Evolutionary conservation across 129 eudicot genomes (phyloP), one percentile per base, ranked within the genome.

Genomic region (Flaveria bidentis): DNA sequence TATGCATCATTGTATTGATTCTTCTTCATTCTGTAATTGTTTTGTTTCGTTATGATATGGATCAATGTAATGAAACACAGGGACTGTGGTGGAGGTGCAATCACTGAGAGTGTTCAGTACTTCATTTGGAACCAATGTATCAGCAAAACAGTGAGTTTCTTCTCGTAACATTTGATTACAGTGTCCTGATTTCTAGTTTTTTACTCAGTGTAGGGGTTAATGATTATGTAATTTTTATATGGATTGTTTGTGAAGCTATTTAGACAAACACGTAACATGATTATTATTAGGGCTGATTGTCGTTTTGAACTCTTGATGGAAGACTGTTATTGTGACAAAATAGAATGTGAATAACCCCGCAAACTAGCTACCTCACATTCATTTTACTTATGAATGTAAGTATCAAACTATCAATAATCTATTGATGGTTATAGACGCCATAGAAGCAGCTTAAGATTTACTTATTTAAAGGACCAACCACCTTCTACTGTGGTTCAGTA

Each of bases 71-170:
- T 28, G 74, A 53, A 79, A 71, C 64, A 52, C 70, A 93, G 98
- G 86, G 85, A 82, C 6, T 84, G 87, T 47, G 96, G 96, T 39
- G 87, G 92, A 17, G 98, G 97, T 77, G 84, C 87, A 20, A 64
- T 93, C 25, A 87, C 96, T n/a, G 91, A 93, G 84, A 77, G 45
- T 14, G 92, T 90, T 36, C 98, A 93, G 85, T 74, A 85, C 11
- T 90, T 86, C 84, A 87, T 93, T 28, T 90, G 92, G 89, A 72
- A 82, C 17, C 79, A 83, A 30, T 93, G 97, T 61, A 74, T 93
- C n/a, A 58, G 72, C 80, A 85, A 78, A 75, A 45, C 83, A 15
- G 98, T 93, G 79, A 78, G 96, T 69, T 57, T 36, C 20, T 65
- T 73, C 13, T 25, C 20, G 5, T 53, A 11, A 60, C 30, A 11